A percentile compares a stretch with the other conserved stretches of the same genome.
Evolutionary conservation across 2,329 filamentous ascomycete species (phyloP).

Genomic region (Setomelanomma holmii): DNA sequence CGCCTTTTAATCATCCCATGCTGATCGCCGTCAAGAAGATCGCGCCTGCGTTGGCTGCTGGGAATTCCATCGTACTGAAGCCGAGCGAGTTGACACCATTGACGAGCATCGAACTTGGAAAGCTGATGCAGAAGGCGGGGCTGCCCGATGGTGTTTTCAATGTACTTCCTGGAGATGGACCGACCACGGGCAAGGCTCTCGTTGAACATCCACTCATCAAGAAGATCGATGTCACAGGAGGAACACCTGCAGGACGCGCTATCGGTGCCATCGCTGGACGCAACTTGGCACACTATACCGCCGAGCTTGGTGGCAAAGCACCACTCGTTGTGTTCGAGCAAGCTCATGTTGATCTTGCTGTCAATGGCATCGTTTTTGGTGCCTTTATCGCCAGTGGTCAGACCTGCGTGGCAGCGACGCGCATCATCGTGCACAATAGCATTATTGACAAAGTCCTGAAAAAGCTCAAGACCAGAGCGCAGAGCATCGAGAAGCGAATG

Average conservation of each 20-base stretch:
- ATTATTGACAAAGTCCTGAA: conserved; percentile 51
- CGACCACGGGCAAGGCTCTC: conserved; percentile 45
- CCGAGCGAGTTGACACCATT: conserved; percentile 49
- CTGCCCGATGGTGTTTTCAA: conserved; percentile 48
- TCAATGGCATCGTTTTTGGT: conserved; percentile 49
- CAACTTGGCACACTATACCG: conserved; percentile 46
- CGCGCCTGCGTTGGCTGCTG: conserved; percentile 45
- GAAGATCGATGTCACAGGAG: conserved; percentile 50
- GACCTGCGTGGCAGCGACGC: conserved; percentile 63
- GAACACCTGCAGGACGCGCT: conserved; percentile 45
- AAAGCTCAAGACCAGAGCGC: conserved; percentile 52
- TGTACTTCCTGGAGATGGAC: conserved; percentile 43
- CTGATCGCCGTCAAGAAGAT: conserved; percentile 52
- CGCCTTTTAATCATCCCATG: conserved; percentile 50
- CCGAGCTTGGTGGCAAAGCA: conserved; percentile 48
- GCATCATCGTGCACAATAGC: conserved; percentile 59
- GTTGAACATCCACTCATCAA: conserved; percentile 45
- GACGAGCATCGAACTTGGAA: conserved; percentile 45
- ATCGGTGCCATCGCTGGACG: conserved; percentile 46
- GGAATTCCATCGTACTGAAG: conserved; percentile 47
- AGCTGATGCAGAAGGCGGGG: conserved; percentile 47
- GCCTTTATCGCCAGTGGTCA: conserved; percentile 63
- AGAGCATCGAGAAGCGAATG: conserved; percentile 62
- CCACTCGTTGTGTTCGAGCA: conserved; percentile 48
- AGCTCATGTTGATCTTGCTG: conserved; percentile 45